Evolutionary conservation across 83 land plant genomes (phyloP).

Genomic region (Diphasiastrum complanatum): DNA sequence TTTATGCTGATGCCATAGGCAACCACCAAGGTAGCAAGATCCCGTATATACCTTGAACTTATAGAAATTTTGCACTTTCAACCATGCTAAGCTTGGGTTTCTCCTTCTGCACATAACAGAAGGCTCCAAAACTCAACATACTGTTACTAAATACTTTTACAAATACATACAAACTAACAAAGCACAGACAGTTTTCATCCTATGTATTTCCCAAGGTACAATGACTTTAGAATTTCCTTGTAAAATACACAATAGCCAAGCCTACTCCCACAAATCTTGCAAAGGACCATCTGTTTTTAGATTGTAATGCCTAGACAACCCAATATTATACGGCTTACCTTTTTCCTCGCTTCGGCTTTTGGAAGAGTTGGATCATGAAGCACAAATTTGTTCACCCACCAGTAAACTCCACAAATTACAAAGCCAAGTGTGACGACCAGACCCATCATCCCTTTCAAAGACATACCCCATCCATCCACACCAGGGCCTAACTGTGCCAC

Average conservation of each 20-base stretch:
- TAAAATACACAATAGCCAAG: too few relatives aligned
- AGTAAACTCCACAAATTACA: constrained; percentile 60
- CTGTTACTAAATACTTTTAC: background rate
- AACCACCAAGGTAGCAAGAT: constrained; percentile 97
- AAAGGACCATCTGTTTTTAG: too few relatives aligned
- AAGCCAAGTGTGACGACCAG: constrained; percentile 82
- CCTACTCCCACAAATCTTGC: too few relatives aligned
- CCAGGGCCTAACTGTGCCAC: constrained; percentile 74
- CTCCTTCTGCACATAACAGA: constrained; percentile 46
- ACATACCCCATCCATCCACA: constrained; percentile 98
- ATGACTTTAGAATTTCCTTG: background rate
- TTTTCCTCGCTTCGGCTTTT: constrained; percentile 61
- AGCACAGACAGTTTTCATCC: too few relatives aligned
- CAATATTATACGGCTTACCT: constrained; percentile 38
- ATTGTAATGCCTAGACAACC: background rate
- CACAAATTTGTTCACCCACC: constrained; percentile 81
- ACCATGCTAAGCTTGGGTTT: constrained; percentile 84
- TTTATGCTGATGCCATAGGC: constrained; percentile 98
- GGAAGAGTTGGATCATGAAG: constrained; percentile 64
- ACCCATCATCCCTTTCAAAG: constrained; percentile 97
- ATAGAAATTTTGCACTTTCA: constrained; percentile 84
- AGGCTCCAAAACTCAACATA: background rate
- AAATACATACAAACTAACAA: too few relatives aligned
- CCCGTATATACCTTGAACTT: constrained; percentile 77
- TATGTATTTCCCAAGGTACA: too few relatives aligned